Percentiles rank a stretch among this genome's conserved stretches.
These are phyloP conservation scores for Crepidotus sp. DNA, from an alignment of 1,284 basidiomycete species.

Conservation along the genomic window DNA sequence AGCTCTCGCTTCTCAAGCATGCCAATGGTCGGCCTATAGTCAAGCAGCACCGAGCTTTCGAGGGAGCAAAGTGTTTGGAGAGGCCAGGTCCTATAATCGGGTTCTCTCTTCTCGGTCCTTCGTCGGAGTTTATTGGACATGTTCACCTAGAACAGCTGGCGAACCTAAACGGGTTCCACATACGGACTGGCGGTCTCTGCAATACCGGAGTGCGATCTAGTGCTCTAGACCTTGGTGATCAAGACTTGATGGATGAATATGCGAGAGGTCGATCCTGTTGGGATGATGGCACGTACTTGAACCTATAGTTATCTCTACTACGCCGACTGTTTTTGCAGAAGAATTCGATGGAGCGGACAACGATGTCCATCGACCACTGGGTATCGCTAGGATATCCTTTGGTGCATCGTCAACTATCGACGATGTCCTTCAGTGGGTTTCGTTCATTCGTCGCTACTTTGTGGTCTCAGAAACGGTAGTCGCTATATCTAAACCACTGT, in stretches of 20 bases:
- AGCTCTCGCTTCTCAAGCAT: constrained; percentile 12
- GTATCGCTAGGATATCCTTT: constrained; percentile 17
- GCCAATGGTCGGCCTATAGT: constrained; percentile 17
- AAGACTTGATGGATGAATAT: constrained; percentile 14
- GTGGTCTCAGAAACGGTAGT: constrained; percentile 15
- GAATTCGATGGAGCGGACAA: constrained; percentile 11
- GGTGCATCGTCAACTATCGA: constrained; percentile 17
- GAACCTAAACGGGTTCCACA: constrained; percentile 17
- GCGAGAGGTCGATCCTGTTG: constrained; percentile 15
- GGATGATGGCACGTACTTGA: constrained; percentile 14
- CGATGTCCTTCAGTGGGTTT: constrained; percentile 16
- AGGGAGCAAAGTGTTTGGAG: constrained; percentile 2
- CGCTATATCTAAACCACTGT: constrained; percentile 5
- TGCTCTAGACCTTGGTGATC: constrained; percentile 11
- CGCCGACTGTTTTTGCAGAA: constrained; percentile 6
- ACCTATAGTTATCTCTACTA: neutral
- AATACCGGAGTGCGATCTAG: constrained; percentile 16
- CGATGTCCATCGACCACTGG: constrained; percentile 7
- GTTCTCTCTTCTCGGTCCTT: constrained; percentile 14
- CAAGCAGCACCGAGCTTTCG: constrained; percentile 11
- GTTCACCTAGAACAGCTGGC: constrained; percentile 17
- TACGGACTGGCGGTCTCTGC: constrained; percentile 16
- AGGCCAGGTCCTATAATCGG: constrained; percentile 16
- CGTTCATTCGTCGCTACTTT: constrained; percentile 18
- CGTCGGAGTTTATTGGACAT: constrained; percentile 15